phyloP scores from a whole-genome alignment of 805 yeast genomes.

The Cyberlindnera euphorbiae region DNA sequence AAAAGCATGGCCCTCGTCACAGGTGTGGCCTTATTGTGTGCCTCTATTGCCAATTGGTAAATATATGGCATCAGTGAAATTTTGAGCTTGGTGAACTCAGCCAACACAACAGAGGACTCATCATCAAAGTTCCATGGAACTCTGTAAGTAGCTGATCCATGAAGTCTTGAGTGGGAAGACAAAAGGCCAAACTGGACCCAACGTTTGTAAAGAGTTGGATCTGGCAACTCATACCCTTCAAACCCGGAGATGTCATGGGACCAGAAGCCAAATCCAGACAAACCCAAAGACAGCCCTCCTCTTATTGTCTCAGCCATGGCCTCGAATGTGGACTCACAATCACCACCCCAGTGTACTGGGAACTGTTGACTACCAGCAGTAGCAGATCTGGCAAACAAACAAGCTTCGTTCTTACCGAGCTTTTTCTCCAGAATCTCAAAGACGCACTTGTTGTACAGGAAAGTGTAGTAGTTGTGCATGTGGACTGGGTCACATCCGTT shows the following conservation, averaged over 20 bases:
- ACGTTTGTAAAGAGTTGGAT: constrained; percentile 22
- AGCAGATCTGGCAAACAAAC: constrained; percentile 23
- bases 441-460: constrained; percentile 20
- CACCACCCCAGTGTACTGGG: constrained; percentile 26
- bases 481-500: constrained; percentile 13
- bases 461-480: constrained; percentile 22
- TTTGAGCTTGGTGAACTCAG: constrained; percentile 19
- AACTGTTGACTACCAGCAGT: constrained; percentile 22
- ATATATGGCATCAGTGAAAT: constrained; percentile 23
- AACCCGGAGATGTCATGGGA: constrained; percentile 24
- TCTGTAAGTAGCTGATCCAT: constrained; percentile 21
- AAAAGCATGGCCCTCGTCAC: constrained; percentile 18
- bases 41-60: constrained; percentile 18
- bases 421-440: constrained; percentile 19
- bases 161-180: constrained; percentile 23
- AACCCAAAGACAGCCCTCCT: constrained; percentile 22
- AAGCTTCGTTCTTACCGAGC: constrained; percentile 19
- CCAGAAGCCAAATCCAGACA: constrained; percentile 23
- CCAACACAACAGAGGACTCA: constrained; percentile 18
- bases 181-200: constrained; percentile 22
- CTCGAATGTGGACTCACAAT: constrained; percentile 22
- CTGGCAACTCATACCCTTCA: constrained; percentile 18
- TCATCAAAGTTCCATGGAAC: constrained; percentile 25
- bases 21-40: constrained; percentile 16
- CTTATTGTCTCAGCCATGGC: constrained; percentile 23